Conservation (phyloP, 139 green algal genomes). For the Pseudopediastrum boryanum region DNA sequence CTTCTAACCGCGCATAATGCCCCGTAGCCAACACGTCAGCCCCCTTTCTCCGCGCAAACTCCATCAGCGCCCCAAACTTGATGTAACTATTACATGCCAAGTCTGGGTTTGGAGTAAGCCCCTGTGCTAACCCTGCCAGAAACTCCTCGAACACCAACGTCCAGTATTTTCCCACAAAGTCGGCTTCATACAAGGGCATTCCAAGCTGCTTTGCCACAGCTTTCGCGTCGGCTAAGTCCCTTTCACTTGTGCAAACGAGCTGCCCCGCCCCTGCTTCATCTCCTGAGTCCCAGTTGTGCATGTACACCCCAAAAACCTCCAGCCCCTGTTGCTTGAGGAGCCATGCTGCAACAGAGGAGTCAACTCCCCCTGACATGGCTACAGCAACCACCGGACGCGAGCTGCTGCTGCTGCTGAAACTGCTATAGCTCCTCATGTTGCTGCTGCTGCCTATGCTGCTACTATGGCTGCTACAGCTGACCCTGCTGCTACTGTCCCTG, state of each 20-base stretch:
- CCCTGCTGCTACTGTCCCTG: neutral
- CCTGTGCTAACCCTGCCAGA: constrained; percentile 51
- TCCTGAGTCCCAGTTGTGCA: constrained; percentile 84
- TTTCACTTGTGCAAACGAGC: constrained; percentile 5
- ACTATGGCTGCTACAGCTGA: constrained; percentile 13
- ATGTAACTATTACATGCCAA: constrained; percentile 86
- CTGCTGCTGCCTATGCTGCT: neutral
- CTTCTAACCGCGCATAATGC: constrained; percentile 72
- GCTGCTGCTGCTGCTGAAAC: neutral
- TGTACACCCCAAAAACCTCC: constrained; percentile 74
- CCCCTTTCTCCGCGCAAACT: constrained; percentile 51
- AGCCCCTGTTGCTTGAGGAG: constrained; percentile 58
- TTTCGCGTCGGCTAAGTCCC: constrained; percentile 16
- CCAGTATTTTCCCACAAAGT: constrained; percentile 83
- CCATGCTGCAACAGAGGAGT: constrained; percentile 78
- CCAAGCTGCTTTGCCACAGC: constrained; percentile 35
- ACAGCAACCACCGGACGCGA: constrained; percentile 57
- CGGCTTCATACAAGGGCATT: constrained; percentile 72
- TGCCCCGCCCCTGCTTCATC: constrained; percentile 64
- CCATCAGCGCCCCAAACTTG: constrained; percentile 80
- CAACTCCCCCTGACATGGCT: constrained; percentile 81
- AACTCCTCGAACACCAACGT: constrained; percentile 77
- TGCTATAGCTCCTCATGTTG: constrained; percentile 1
- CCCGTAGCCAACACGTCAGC: constrained; percentile 73
- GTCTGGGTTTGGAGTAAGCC: constrained; percentile 87